These are phyloP conservation scores for Kuraishia molischiana DNA, from an alignment of 805 yeast species.

Conservation along the genomic window DNA sequence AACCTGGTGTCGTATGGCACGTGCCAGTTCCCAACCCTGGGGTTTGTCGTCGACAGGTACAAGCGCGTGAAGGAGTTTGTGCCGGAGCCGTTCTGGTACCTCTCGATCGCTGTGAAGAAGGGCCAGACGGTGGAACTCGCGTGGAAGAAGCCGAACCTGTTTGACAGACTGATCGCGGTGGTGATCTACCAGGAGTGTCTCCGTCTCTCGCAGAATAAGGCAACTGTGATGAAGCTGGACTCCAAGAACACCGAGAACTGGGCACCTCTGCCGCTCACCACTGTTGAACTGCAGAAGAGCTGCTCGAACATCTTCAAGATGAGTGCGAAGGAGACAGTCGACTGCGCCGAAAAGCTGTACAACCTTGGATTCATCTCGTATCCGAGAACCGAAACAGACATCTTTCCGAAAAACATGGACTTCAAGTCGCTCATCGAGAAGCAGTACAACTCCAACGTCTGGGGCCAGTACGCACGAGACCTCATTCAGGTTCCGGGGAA, in stretches of 20 bases:
- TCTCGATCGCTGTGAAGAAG: conserved; percentile 43
- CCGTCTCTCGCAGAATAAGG: conserved; percentile 30
- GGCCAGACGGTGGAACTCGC: conserved; percentile 31
- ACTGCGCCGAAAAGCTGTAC: conserved; percentile 76
- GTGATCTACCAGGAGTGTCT: conserved; percentile 64
- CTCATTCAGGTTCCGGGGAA: conserved; percentile 30
- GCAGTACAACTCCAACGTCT: conserved; percentile 42
- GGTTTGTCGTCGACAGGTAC: conserved; percentile 90
- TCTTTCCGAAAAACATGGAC: conserved; percentile 71
- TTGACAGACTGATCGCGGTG: conserved; percentile 59
- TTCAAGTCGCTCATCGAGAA: conserved; percentile 47
- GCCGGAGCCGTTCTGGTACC: conserved; percentile 75
- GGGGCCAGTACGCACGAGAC: conserved; percentile 64
- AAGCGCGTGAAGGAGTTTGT: conserved; percentile 61
- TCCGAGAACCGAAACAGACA: conserved; percentile 96
- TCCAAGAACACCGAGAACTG: conserved; percentile 63
- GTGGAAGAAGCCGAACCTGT: conserved; percentile 71
- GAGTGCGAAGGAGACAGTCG: conserved; percentile 72
- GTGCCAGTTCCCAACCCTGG: conserved; percentile 95
- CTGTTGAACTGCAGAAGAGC: conserved; percentile 85
- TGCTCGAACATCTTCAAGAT: conserved; percentile 68
- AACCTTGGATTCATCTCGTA: conserved; percentile 83
- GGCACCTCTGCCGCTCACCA: conserved; percentile 86
- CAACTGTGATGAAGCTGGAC: conserved; percentile 37
- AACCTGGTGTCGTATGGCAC: conserved; percentile 67